phyloP scores from a whole-genome alignment of 306 rosid species.

The Fragaria iinumae region DNA sequence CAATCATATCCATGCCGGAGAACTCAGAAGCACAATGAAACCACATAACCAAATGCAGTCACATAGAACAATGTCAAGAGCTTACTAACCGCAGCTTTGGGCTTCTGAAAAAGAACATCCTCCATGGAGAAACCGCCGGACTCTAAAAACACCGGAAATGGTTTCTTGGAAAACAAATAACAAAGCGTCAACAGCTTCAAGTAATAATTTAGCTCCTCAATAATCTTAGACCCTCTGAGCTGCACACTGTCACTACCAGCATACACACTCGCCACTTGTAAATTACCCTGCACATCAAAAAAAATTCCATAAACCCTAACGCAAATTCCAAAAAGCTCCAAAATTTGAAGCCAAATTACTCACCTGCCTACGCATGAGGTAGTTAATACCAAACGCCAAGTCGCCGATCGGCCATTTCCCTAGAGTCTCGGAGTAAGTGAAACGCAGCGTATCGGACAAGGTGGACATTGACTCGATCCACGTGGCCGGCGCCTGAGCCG shows the following conservation, averaged over 20 bases:
- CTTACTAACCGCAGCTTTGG: conserved; percentile 84
- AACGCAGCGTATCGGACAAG: conserved; percentile 82
- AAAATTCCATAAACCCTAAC: background rate
- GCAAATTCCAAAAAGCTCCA: background rate
- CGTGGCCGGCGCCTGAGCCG: conserved; percentile 96
- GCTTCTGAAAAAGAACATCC: conserved; percentile 86
- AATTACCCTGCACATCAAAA: conserved; percentile 53
- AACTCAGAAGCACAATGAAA: background rate
- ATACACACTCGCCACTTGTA: conserved; percentile 85
- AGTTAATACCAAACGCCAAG: conserved; percentile 95
- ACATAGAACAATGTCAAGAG: background rate
- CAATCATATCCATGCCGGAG: too few relatives aligned
- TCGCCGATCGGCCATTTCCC: conserved; percentile 99
- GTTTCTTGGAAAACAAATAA: conserved; percentile 82
- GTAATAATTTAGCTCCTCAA: conserved; percentile 59
- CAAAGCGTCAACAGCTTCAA: conserved; percentile 78
- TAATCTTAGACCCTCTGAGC: conserved; percentile 69
- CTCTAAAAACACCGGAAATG: conserved; percentile 86
- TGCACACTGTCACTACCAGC: conserved; percentile 70
- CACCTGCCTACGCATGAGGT: conserved; percentile 91
- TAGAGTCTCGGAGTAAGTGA: conserved; percentile 81
- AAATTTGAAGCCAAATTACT: conserved; percentile 5
- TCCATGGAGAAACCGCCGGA: conserved; percentile 72
- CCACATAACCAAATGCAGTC: background rate
- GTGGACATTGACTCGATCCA: conserved; percentile 75